Percentiles rank a stretch among this genome's conserved stretches.
Evolutionary conservation across 805 yeast species (phyloP).

Genomic region (Candida sakaeoensis): DNA sequence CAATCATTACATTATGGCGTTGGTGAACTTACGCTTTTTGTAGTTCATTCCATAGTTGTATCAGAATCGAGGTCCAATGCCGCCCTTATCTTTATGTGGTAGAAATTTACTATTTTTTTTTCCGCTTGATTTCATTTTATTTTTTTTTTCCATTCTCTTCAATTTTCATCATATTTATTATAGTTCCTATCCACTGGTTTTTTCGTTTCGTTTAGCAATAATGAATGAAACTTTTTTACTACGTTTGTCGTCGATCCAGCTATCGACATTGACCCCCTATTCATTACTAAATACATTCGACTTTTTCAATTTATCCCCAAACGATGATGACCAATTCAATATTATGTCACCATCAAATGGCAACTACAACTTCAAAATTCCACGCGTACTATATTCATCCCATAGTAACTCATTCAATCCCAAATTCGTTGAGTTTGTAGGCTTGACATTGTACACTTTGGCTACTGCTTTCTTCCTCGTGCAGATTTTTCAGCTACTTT

Average conservation of each 20-base stretch:
- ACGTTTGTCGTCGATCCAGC: constrained; percentile 5
- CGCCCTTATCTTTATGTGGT: too few relatives aligned
- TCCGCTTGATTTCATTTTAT: too few relatives aligned
- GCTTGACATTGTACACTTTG: background rate
- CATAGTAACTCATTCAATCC: constrained; percentile 25
- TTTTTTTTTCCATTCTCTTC: background rate
- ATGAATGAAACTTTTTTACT: constrained; percentile 3
- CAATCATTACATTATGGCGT: too few relatives aligned
- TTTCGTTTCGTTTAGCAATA: background rate
- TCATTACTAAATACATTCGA: constrained; percentile 7
- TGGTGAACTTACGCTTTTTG: too few relatives aligned
- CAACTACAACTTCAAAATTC: constrained; percentile 2
- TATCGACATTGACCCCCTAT: constrained; percentile 7
- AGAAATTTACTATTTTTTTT: too few relatives aligned
- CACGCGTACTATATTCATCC: constrained; percentile 21
- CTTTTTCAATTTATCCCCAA: background rate
- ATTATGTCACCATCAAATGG: background rate
- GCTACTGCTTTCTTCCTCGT: constrained; percentile 11
- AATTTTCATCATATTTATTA: background rate
- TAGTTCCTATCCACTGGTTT: background rate
- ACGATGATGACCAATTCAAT: background rate
- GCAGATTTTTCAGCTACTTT: constrained; percentile 13
- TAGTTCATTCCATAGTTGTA: too few relatives aligned
- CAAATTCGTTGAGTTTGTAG: constrained; percentile 21
- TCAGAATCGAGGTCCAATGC: too few relatives aligned